Base-by-base conservation (phyloP, 116 monocot species). In the Iris pallida region DNA sequence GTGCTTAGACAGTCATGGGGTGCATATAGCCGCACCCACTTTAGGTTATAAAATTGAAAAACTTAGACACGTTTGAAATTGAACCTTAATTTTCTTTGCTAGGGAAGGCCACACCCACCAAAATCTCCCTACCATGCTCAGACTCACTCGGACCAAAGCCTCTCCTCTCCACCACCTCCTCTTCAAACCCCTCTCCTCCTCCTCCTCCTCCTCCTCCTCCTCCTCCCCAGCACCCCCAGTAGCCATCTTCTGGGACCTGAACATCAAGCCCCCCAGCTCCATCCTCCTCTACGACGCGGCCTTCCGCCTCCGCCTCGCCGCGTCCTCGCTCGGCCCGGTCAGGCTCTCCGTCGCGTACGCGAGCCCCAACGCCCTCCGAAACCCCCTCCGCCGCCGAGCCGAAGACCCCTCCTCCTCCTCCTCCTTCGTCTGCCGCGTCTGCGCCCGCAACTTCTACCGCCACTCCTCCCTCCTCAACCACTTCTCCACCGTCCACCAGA, bases 381-480 rank as follows among this genome's bases (percentile, higher is more conserved):
- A 30, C 17, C 75, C 41, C 15, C 10, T 54, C 59, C 56, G 19
- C 19, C 67, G 53, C 65, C 75, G 17, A 18, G 62, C 19, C 47
- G 49, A 78, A 51, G 73, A 61, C 68, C 16, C 76, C 54, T 45
- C 57, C 8, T 12, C 16, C 52, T 8, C 62, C 51, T 53, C 46
- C 59, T 75, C 74, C 20, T 53, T 68, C 67, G 53, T 63, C 64
- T 90, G 90, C 78, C 76, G 74, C 61, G 69, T 90, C 62, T 90
- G 90, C 77, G 79, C 82, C 20, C 79, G 87, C 42, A 76, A 79
- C 61, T 90, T 90, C 81, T 75, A 17, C 79, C 7, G 30, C 59
- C 81, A 45, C 54, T 20, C 71, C 57, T 68, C 59, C 53, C 83
- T 92, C 71, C 48, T 85, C 45, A 16, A 70, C 71, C 92, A 90